Evolutionary conservation across 345 rosid genomes (phyloP).

Genomic region (Euphorbia tirucalli): DNA sequence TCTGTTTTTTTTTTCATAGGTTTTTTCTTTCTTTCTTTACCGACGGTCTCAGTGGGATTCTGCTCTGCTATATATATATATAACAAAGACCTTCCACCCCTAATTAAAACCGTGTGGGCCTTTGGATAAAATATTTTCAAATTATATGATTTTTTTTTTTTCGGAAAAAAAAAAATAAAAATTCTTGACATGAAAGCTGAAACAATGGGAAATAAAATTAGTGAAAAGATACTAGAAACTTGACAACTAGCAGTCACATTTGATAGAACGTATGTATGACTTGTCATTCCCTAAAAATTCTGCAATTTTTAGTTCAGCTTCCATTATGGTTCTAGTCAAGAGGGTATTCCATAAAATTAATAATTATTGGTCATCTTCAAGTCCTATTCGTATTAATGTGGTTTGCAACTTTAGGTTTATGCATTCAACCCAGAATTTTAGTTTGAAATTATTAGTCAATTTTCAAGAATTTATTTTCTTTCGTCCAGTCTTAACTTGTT

Average conservation of each 20-base stretch:
- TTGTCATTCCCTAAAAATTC: slow-evolving; percentile 13
- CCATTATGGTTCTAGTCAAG: slow-evolving; percentile 6
- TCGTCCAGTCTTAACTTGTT: background rate
- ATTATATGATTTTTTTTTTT: background rate
- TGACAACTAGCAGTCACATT: slow-evolving; percentile 1
- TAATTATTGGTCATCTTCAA: background rate
- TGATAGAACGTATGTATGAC: background rate
- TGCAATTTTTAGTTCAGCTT: slow-evolving; percentile 3
- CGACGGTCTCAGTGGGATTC: slow-evolving; percentile 19
- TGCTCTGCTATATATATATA: background rate
- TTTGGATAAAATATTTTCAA: background rate
- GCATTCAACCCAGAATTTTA: background rate
- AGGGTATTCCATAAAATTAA: background rate
- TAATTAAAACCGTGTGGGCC: slow-evolving; percentile 25
- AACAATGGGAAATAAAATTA: no score
- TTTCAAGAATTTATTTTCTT: slow-evolving; percentile 1
- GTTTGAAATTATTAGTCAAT: background rate
- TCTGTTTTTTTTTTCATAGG: background rate
- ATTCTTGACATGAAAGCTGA: no score
- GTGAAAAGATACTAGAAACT: no score
- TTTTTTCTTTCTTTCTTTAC: background rate
- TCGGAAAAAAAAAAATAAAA: no score
- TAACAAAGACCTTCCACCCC: slow-evolving; percentile 1
- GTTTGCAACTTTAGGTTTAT: slow-evolving; percentile 19
- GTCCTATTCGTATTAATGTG: slow-evolving; percentile 16